These are phyloP conservation scores for Schoenoplectus tabernaemontani DNA, from an alignment of 202 grass and related monocot genomes.

Conservation along the genomic window DNA sequence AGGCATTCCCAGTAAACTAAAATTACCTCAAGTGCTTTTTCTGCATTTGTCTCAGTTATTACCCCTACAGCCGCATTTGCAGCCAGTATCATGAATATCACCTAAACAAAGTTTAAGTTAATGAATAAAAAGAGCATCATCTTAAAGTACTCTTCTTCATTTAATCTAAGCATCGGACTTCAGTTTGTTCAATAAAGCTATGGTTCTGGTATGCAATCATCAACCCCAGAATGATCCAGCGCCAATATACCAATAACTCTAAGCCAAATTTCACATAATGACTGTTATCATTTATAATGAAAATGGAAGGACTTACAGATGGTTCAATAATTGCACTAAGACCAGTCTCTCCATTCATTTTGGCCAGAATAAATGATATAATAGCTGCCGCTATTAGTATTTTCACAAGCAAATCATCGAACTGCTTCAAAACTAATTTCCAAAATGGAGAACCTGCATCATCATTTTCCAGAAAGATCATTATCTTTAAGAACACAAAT, in stretches of 20 bases:
- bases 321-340: constrained; percentile 88
- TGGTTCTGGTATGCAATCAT: neutral
- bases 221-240: neutral
- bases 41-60: constrained; percentile 99
- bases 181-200: neutral
- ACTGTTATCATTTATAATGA: neutral
- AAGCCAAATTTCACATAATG: neutral
- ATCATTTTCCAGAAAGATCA: neutral
- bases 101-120: constrained; percentile 31
- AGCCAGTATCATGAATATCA: constrained; percentile 95
- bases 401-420: constrained; percentile 99
- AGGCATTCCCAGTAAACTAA: constrained; percentile 1
- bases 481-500: constrained; percentile 8
- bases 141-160: neutral
- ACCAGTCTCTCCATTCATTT: constrained; percentile 90
- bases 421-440: constrained; percentile 97
- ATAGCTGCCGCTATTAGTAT: constrained; percentile 93
- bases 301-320: constrained; percentile 59
- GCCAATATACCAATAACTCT: neutral
- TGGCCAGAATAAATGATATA: constrained; percentile 88
- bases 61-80: constrained; percentile 96
- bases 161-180: neutral
- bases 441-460: constrained; percentile 76
- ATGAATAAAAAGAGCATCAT: neutral
- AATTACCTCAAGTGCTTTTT: constrained; percentile 92